A percentile compares a stretch with the other conserved stretches of the same genome.
Evolutionary conservation across 2,329 filamentous ascomycete species (phyloP).

Genomic region (Penicillium sp.): DNA sequence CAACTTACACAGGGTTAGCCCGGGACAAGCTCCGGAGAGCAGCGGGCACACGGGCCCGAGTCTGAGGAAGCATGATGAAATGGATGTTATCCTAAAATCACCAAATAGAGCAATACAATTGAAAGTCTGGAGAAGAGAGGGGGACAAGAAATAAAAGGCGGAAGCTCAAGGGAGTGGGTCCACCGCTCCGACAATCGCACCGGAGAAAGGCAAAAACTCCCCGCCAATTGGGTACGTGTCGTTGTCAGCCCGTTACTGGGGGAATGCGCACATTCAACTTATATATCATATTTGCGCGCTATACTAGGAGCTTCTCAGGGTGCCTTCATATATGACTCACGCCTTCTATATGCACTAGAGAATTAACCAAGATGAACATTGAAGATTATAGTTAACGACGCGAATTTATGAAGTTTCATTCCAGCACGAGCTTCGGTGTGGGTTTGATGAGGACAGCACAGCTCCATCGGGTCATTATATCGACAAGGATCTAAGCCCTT

Average conservation of each 20-base stretch:
- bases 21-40: constrained; percentile 28
- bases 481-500: too few species aligned
- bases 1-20: constrained; percentile 21
- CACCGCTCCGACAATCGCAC: not conserved
- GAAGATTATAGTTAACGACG: not conserved
- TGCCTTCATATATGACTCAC: not conserved
- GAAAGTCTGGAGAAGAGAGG: constrained; percentile 17
- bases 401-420: too few species aligned
- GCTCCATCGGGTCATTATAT: too few species aligned
- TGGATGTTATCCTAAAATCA: constrained; percentile 12
- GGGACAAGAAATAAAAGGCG: constrained; percentile 20
- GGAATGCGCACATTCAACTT: not conserved
- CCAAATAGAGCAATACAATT: constrained; percentile 9
- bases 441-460: too few species aligned
- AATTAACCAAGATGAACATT: not conserved
- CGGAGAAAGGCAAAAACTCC: constrained; percentile 9
- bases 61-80: constrained; percentile 25
- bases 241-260: constrained; percentile 5
- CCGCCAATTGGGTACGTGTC: constrained; percentile 14
- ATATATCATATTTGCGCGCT: not conserved
- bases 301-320: not conserved
- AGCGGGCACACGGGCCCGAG: constrained; percentile 28
- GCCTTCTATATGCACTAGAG: not conserved
- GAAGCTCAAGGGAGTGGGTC: constrained; percentile 11
- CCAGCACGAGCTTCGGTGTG: too few species aligned